Conservation (phyloP, 108 stramenopile genomes). For the Nitzschia sp. region DNA sequence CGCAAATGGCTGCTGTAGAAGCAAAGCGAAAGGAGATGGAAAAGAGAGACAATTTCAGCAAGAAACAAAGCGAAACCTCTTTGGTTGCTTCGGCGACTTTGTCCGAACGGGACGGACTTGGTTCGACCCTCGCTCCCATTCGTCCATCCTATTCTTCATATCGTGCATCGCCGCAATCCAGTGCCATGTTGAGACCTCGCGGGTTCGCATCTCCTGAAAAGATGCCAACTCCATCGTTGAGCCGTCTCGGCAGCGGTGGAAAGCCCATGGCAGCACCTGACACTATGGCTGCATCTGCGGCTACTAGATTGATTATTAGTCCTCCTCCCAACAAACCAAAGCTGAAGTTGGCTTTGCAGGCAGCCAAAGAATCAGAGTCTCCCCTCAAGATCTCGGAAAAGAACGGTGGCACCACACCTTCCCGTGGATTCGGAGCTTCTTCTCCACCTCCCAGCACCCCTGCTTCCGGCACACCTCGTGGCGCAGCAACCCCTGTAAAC, state of each 20-base stretch:
- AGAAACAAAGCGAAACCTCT: constrained; percentile 32
- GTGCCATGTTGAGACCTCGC: constrained; percentile 72
- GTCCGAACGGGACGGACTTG: constrained; percentile 32
- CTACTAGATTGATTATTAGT: constrained; percentile 30
- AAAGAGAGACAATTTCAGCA: constrained; percentile 68
- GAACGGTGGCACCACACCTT: neutral
- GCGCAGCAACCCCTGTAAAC: neutral
- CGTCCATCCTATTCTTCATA: constrained; percentile 22
- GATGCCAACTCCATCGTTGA: constrained; percentile 37
- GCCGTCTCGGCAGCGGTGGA: constrained; percentile 29
- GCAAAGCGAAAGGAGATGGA: constrained; percentile 74
- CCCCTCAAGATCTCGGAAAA: constrained; percentile 6
- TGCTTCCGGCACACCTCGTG: neutral
- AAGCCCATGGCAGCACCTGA: constrained; percentile 38
- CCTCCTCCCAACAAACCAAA: constrained; percentile 30
- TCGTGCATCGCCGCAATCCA: constrained; percentile 59
- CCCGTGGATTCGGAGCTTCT: neutral
- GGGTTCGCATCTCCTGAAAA: constrained; percentile 63
- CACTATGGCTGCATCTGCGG: constrained; percentile 30
- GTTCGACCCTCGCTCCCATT: constrained; percentile 11
- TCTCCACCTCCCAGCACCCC: neutral
- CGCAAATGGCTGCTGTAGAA: constrained; percentile 77
- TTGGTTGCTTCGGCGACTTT: constrained; percentile 14
- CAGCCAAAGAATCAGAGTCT: neutral
- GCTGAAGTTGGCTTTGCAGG: constrained; percentile 26